phyloP scores from a whole-genome alignment of 495 filamentous ascomycete genomes.

The Corynascus novoguineensis region DNA sequence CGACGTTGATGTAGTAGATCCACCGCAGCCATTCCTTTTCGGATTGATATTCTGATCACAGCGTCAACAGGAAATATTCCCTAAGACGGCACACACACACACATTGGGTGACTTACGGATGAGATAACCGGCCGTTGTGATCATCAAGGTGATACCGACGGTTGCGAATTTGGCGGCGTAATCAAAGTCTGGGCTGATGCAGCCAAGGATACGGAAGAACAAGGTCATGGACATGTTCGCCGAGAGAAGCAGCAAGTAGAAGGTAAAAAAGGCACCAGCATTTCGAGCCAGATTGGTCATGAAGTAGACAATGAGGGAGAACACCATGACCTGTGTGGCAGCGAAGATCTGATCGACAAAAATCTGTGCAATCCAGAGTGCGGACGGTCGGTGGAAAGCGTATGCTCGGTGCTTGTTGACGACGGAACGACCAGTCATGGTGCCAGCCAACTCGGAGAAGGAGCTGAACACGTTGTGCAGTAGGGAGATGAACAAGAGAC shows the following conservation, averaged over 20 bases:
- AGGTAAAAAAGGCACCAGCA: conserved; percentile 75
- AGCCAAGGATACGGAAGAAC: conserved; percentile 73
- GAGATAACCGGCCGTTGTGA: conserved; percentile 73
- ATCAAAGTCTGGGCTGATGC: conserved; percentile 76
- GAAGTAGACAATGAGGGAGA: conserved; percentile 74
- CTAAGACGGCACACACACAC: not conserved
- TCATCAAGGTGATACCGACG: conserved; percentile 69
- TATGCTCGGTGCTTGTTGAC: conserved; percentile 77
- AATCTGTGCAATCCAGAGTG: conserved; percentile 75
- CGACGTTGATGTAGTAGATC: conserved; percentile 77
- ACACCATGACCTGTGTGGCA: conserved; percentile 60
- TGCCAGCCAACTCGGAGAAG: conserved; percentile 63
- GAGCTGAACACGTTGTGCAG: conserved; percentile 78
- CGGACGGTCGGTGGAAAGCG: conserved; percentile 71
- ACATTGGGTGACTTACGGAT: conserved; percentile 40
- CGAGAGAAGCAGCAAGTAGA: conserved; percentile 61
- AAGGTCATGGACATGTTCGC: conserved; percentile 74
- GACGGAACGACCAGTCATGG: conserved; percentile 68
- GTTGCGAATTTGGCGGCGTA: conserved; percentile 77
- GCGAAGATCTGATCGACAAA: conserved; percentile 70
- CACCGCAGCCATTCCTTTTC: conserved; percentile 70
- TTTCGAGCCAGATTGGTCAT: conserved; percentile 62
- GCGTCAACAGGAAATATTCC: not conserved
- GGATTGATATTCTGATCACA: conserved; percentile 47
- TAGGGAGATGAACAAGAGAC: conserved; percentile 67